These are phyloP conservation scores for Persicaria maculosa DNA, from an alignment of 148 eudicot genomes.

Conservation along the genomic window DNA sequence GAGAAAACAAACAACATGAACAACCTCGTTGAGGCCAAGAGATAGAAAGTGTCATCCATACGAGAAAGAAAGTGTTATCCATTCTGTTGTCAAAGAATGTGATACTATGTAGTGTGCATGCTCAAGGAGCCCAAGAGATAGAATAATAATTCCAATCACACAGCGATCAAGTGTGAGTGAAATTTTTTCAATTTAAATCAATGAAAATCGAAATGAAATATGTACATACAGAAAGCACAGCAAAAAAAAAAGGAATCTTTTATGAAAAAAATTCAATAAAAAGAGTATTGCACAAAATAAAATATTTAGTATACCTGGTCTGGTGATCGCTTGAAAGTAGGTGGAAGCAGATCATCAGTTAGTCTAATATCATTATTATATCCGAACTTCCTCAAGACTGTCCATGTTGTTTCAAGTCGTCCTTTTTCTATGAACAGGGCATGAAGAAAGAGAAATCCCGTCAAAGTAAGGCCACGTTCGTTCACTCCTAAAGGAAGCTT, in stretches of 20 bases:
- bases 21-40: neutral
- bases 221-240: no score
- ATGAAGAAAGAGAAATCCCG: conserved; percentile 86
- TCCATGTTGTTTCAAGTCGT: conserved; percentile 92
- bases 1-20: neutral
- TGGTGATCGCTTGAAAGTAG: conserved; percentile 64
- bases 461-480: conserved; percentile 80
- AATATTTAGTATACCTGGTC: conserved; percentile 56
- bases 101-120: neutral
- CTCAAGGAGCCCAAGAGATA: neutral
- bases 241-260: no score
- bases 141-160: neutral
- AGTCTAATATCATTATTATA: conserved; percentile 88
- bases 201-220: neutral
- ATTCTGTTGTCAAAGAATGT: neutral
- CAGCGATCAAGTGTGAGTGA: neutral
- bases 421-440: conserved; percentile 93
- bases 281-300: neutral
- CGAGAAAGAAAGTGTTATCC: neutral
- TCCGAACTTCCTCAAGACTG: conserved; percentile 86
- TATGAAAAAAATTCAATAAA: neutral
- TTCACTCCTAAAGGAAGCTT: conserved; percentile 80
- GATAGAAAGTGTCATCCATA: neutral
- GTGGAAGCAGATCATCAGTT: conserved; percentile 60
- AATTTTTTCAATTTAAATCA: neutral